phyloP scores from a whole-genome alignment of 2,329 filamentous ascomycete species.

The Aphanocladium album region DNA sequence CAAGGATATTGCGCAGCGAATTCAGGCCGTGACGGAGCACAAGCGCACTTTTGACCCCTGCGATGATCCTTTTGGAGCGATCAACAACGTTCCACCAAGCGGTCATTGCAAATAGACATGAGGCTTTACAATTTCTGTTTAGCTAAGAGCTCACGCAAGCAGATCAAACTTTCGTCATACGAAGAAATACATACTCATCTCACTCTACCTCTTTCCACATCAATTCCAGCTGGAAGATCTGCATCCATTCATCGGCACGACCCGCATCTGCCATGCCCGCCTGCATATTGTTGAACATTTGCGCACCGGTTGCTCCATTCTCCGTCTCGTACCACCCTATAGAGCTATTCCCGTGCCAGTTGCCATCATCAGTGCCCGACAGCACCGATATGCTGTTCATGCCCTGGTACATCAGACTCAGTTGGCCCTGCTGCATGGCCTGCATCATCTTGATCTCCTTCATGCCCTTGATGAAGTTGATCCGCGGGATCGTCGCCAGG shows the following conservation, averaged over 20 bases:
- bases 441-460: constrained; percentile 27
- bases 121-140: not conserved
- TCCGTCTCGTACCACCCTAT: constrained; percentile 32
- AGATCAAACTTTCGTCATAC: not conserved
- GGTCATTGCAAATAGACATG: constrained; percentile 2
- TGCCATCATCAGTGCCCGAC: constrained; percentile 23
- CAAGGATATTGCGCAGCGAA: not conserved
- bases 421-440: constrained; percentile 29
- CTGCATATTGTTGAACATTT: constrained; percentile 29
- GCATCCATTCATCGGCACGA: constrained; percentile 22
- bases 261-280: constrained; percentile 25
- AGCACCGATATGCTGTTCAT: constrained; percentile 25
- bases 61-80: constrained; percentile 17
- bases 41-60: constrained; percentile 16
- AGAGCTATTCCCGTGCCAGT: constrained; percentile 29
- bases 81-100: constrained; percentile 10
- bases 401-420: constrained; percentile 30
- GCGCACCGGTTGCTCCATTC: constrained; percentile 28
- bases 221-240: constrained; percentile 21
- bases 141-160: not conserved
- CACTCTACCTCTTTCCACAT: constrained; percentile 30
- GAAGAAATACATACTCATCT: not conserved
- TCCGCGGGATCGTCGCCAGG: constrained; percentile 24
- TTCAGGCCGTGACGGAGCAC: constrained; percentile 15
- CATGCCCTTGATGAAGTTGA: constrained; percentile 24